Evolutionary conservation across 148 eudicot species (phyloP).

Genomic region (Spergularia bocconei): DNA sequence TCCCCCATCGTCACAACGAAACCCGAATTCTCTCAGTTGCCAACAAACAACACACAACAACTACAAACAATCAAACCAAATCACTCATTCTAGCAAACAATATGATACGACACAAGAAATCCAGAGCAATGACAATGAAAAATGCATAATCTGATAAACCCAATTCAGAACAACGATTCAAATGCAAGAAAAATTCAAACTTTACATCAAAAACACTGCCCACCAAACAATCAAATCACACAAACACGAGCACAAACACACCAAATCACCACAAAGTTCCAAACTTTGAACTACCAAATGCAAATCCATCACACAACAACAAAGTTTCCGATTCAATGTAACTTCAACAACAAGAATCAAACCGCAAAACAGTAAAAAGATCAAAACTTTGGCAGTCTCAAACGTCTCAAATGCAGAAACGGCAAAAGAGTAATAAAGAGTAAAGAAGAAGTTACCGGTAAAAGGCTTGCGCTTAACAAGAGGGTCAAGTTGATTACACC

Average conservation of each 20-base stretch:
- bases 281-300: neutral
- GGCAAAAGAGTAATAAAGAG: neutral
- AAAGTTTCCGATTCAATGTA: no score
- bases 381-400: neutral
- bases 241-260: neutral
- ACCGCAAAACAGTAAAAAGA: neutral
- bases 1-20: neutral
- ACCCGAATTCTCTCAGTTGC: neutral
- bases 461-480: constrained; percentile 62
- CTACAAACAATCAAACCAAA: neutral
- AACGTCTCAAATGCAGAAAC: neutral
- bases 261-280: neutral
- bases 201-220: neutral
- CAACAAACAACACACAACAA: neutral
- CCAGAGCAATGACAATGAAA: neutral
- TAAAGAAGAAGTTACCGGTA: constrained; percentile 41
- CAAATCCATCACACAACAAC: no score
- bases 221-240: constrained; percentile 1
- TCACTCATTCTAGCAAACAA: neutral
- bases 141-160: neutral
- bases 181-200: neutral
- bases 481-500: constrained; percentile 81
- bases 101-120: neutral
- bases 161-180: neutral
- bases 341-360: neutral